Conservation (phyloP, 2,329 filamentous ascomycete genomes). For the Lachnellula arida region DNA sequence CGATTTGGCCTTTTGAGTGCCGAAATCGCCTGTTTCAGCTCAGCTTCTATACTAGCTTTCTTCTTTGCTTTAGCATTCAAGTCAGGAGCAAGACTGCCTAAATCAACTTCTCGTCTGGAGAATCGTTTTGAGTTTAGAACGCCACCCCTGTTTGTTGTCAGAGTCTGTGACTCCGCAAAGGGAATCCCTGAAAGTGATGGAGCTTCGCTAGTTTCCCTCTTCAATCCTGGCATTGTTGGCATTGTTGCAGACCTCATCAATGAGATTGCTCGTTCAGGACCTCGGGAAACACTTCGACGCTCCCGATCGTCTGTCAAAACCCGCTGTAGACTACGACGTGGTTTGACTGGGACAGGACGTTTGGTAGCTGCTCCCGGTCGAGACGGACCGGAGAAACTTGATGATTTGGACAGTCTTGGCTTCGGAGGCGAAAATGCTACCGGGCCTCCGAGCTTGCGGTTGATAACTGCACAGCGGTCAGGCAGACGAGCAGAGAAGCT, state of each 20-base stretch:
- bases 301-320: slow-evolving; percentile 56
- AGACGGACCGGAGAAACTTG: slow-evolving; percentile 39
- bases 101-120: slow-evolving; percentile 48
- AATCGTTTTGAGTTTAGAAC: slow-evolving; percentile 40
- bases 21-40: slow-evolving; percentile 69
- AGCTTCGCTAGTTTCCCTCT: slow-evolving; percentile 63
- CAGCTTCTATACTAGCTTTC: slow-evolving; percentile 63
- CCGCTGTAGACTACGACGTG: slow-evolving; percentile 53
- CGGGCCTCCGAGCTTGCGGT: slow-evolving; percentile 72
- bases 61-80: slow-evolving; percentile 57
- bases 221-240: slow-evolving; percentile 54
- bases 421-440: slow-evolving; percentile 53
- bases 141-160: slow-evolving; percentile 34
- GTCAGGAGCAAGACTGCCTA: slow-evolving; percentile 46
- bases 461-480: slow-evolving; percentile 63
- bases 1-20: slow-evolving; percentile 73
- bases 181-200: slow-evolving; percentile 46
- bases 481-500: slow-evolving; percentile 74
- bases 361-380: slow-evolving; percentile 51
- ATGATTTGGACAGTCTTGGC: slow-evolving; percentile 43
- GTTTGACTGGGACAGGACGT: slow-evolving; percentile 39
- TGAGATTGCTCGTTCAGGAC: slow-evolving; percentile 53
- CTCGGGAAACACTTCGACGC: slow-evolving; percentile 51
- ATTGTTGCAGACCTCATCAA: slow-evolving; percentile 66
- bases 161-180: slow-evolving; percentile 36